Evolutionary conservation across 2,329 filamentous ascomycete species (phyloP).

Genomic region (Pyricularia sp.): DNA sequence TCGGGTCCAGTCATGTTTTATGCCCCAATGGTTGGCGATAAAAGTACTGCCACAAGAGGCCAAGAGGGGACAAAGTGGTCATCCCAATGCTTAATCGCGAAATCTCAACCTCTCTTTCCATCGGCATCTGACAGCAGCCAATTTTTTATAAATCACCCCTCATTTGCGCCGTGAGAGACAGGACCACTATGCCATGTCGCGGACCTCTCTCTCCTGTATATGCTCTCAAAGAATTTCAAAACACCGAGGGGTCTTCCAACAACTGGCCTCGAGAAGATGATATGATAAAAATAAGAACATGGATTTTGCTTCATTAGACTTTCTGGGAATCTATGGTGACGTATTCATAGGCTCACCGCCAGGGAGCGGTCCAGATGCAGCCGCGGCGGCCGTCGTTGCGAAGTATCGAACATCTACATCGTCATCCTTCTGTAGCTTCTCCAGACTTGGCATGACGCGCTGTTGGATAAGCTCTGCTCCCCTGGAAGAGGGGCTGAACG

Average conservation of each 20-base stretch:
- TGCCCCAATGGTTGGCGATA: not conserved
- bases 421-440: conserved; percentile 92
- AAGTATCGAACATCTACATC: conserved; percentile 98
- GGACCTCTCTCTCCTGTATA: not conserved
- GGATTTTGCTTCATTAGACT: conserved; percentile 40
- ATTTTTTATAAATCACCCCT: not conserved
- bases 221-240: not conserved
- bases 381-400: conserved; percentile 73
- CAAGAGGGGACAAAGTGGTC: not conserved
- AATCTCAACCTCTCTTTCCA: not conserved
- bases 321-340: conserved; percentile 42
- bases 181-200: not conserved
- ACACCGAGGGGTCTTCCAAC: not conserved
- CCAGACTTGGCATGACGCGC: conserved; percentile 76
- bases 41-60: not conserved
- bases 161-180: not conserved
- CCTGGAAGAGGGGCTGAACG: conserved; percentile 51
- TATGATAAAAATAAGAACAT: conserved; percentile 11
- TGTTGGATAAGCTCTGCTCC: conserved; percentile 73
- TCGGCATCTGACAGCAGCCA: not conserved
- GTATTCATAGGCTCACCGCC: conserved; percentile 51
- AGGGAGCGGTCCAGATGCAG: conserved; percentile 30
- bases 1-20: not conserved
- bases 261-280: not conserved
- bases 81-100: not conserved